Evolutionary conservation across 352 stramenopile genomes (phyloP), one percentile per base, ranked within the genome.

Genomic region (Globisporangium spiculum): DNA sequence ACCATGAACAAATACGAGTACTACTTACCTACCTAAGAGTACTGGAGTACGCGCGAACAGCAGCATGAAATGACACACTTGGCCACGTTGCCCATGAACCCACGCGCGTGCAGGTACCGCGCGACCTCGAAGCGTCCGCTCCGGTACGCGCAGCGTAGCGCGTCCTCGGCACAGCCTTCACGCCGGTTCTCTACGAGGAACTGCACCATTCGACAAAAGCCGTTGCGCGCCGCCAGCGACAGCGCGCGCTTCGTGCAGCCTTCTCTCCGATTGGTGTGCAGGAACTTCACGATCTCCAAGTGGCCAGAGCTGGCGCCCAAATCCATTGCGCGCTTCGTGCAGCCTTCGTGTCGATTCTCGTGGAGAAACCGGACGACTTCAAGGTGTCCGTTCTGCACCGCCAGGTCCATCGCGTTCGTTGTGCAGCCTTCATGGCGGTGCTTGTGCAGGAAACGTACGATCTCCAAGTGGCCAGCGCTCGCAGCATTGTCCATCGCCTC

Each of bases 41-140:
- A 67, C 22, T 60, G 62, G 16, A 60, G 26, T 14, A 67, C 24
- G 1, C 34, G 44, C 62, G 50, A n/a, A 38, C 62, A 67, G 62
- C 62, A 67, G 62, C 62, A 67, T n/a, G 62, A 67, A 14, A 67
- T 56, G 12, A 61, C 34, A 8, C 62, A 67, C 50, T 67, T 67
- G 62, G 50, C 32, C 18, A 67, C 62, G 50, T 67, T 56, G 50
- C 62, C 62, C 62, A 67, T 67, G 50, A 67, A 67, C 1, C 62
- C 62, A 18, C 62, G 62, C 30, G 36, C 32, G 50, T 67, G 62
- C 9, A 67, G 50, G 34, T 61, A 67, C 62, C 62, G 62, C 32
- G 62, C 62, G 50, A 67, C 62, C 22, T 67, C 62, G 24, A 67
- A 67, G 44, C 62, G 62, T 20, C 62, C 62, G 12, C 36, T 67